Conservation (phyloP, 768 basidiomycete species). For the Collybia sordida region DNA sequence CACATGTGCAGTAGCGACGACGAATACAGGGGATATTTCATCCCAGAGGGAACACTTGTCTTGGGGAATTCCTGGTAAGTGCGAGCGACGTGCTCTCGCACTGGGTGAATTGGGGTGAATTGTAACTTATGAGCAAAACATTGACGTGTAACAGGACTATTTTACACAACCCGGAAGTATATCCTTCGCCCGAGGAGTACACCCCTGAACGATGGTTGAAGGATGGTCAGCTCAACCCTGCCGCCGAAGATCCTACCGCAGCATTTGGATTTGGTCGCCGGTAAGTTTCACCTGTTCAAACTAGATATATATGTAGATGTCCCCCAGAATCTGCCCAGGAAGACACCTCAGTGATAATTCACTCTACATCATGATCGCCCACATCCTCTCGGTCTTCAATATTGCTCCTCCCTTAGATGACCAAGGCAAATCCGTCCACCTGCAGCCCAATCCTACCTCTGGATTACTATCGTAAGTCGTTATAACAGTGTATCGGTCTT, state of each 20-base stretch:
- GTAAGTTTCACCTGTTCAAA: background rate
- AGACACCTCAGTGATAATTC: no score
- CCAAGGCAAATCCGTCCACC: no score
- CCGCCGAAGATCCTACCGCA: slow-evolving; percentile 1
- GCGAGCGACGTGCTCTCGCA: background rate
- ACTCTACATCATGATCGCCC: no score
- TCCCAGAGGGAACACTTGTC: slow-evolving; percentile 12
- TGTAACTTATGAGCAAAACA: background rate
- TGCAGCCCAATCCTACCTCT: no score
- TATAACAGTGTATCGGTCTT: no score
- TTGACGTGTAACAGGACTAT: background rate
- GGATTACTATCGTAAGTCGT: no score
- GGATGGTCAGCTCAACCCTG: background rate
- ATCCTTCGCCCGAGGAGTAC: slow-evolving; percentile 10
- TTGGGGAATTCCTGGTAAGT: slow-evolving; percentile 11
- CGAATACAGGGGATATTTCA: slow-evolving; percentile 9
- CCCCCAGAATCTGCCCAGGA: no score
- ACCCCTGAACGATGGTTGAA: slow-evolving; percentile 8
- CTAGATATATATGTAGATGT: no score
- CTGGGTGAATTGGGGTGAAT: no score
- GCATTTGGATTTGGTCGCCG: slow-evolving; percentile 12
- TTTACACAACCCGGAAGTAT: slow-evolving; percentile 3
- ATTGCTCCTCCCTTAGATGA: no score
- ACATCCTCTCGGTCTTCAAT: no score
- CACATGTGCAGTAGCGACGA: slow-evolving; percentile 9